These are phyloP conservation scores for Aspergillus novoparasiticus DNA, from an alignment of 2,329 filamentous ascomycete genomes.

Conservation along the genomic window DNA sequence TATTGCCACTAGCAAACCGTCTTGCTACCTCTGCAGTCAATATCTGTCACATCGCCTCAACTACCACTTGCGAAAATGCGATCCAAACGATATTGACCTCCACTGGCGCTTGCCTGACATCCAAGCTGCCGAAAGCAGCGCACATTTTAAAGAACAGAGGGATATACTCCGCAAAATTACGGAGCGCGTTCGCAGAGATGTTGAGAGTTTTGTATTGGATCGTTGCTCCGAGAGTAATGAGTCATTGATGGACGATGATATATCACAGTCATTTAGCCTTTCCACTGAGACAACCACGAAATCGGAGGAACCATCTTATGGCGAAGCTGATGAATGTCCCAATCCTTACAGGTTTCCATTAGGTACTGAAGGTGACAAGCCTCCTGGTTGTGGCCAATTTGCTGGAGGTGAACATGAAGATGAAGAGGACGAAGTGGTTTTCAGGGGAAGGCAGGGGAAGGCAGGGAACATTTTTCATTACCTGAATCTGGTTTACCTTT, in stretches of 20 bases:
- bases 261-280: neutral
- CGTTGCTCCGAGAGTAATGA: neutral
- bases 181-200: neutral
- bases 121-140: neutral
- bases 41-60: neutral
- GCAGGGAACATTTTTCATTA: no score
- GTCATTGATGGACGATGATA: neutral
- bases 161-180: neutral
- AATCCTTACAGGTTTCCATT: neutral
- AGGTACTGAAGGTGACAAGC: neutral
- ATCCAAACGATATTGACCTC: neutral
- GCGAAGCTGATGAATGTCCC: neutral
- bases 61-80: neutral
- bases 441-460: neutral
- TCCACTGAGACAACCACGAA: neutral
- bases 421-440: neutral
- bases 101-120: neutral
- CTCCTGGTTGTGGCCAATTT: neutral
- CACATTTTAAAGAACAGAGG: neutral
- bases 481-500: no score
- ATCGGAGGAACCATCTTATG: neutral
- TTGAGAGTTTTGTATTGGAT: neutral
- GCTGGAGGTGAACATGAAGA: neutral
- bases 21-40: neutral
- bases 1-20: neutral